Base-by-base conservation (phyloP, 2,329 filamentous ascomycete genomes). In the Chrysosporium keratinophilum region DNA sequence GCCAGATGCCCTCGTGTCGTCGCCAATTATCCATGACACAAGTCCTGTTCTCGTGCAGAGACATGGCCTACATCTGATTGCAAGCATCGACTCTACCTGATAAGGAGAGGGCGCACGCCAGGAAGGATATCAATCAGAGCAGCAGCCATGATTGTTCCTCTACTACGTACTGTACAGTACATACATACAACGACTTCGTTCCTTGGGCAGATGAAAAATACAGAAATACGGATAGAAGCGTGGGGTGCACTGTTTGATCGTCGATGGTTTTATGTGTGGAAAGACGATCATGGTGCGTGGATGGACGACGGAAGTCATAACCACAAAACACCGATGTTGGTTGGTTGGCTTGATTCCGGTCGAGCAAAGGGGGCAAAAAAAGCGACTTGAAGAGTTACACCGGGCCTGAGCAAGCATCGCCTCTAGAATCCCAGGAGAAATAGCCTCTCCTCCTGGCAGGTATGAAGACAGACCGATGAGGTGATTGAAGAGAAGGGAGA, bases 171-270 rank as follows among this genome's bases (percentile, higher is more conserved):
- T n/a, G 23, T 7, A 7, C 23, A 28, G 3, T 7, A 28, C 7
- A 28, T 28, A 4, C 23, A 28, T 28, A 28, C 23, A 28, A 7
- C 7, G 23, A 28, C 23, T 7, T 28, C 23, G 23, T 28, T 28
- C 23, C 7, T 7, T 3, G 7, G 23, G 7, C 3, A 28, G 7
- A 28, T 28, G 23, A 3, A 28, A 28, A 28, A 28, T 28, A 28
- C 23, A 28, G 7, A 28, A 42, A 42, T 42, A 42, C 40, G 40
- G 43, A 46, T 34, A 12, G 43, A 46, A 17, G 5, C 15, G 28
- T 46, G 43, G 11, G 43, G 43, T n/a, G 31, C 33, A 46, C 23
- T 28, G 46, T 49, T 49, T 50, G 47, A 50, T 50, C 47, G 47
- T 50, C 47, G 35, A 50, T 50, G 47, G 35, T 42, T 37, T 37